Base-by-base conservation (phyloP, 2,329 filamentous ascomycete genomes). In the Chaetomium olivaceum region DNA sequence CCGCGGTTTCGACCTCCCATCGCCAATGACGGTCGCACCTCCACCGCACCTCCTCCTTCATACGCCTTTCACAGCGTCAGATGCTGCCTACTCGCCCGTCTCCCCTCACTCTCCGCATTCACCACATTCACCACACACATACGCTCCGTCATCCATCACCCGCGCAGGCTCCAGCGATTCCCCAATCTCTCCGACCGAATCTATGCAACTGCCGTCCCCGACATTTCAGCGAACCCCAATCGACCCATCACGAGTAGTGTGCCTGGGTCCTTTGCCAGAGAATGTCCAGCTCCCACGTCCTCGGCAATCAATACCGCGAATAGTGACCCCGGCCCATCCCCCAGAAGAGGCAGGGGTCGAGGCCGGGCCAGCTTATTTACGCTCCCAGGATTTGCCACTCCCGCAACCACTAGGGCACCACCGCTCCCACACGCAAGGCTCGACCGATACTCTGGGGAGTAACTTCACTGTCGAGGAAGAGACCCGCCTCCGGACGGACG, bases 381-480 rank as follows among this genome's bases (percentile, higher is more conserved):
- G 69, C 62, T 65, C 76, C 64, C 33, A 62, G 29, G 56, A 67
- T 25, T 58, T 63, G 7, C 52, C 63, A 14, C 59, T 55, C 11
- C 59, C 63, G 39, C 62, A 57, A 9, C 23, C 61, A 54, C 61
- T 66, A 3, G 58, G 67, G 2, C 71, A 67, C 55, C 68, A 67
- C 6, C 63, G 67, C 19, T 68, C 66, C 3, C 59, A 64, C 7
- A 66, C 68, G 1, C 73, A 74, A 33, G 68, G 70, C 8, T 76
- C 74, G 6, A 76, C 75, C 36, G 80, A 81, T 64, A 86, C 83
- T 2, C 73, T 87, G 8, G 84, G 84, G 23, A 87, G 85, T 72
- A 85, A 87, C 64, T 87, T 80, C 69, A 87, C 85, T 0, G 80
- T 84, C 11, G 81, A 86, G 27, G 82, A 87, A 67, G 81, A 83